phyloP scores from a whole-genome alignment of 305 asterid genomes.

The Petunia hybrid region DNA sequence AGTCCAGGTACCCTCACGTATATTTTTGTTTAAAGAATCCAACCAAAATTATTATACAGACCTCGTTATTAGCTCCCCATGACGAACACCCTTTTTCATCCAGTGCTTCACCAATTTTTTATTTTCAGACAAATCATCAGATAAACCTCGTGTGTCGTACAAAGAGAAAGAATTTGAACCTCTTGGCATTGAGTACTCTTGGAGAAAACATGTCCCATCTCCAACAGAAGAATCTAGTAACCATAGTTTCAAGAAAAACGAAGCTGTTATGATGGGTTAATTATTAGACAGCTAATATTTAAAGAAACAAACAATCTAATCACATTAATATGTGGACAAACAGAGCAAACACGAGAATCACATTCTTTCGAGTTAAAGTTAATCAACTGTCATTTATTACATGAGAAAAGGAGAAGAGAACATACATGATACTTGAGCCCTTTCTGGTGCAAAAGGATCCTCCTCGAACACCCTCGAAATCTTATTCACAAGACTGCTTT shows the following conservation, averaged over 20 bases:
- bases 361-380: not conserved
- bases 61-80: conserved; percentile 72
- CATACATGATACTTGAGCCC: conserved; percentile 87
- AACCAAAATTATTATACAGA: conserved; percentile 31
- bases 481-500: conserved; percentile 83
- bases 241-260: conserved; percentile 23
- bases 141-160: conserved; percentile 73
- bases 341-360: conserved; percentile 15
- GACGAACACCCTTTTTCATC: conserved; percentile 74
- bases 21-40: not conserved
- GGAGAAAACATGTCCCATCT: conserved; percentile 73
- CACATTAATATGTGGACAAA: not conserved
- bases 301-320: not conserved
- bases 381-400: conserved; percentile 10
- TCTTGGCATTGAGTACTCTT: conserved; percentile 69
- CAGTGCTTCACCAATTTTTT: conserved; percentile 51
- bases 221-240: conserved; percentile 43
- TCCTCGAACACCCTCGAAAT: conserved; percentile 63
- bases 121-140: conserved; percentile 56
- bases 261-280: conserved; percentile 16
- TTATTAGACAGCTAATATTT: not conserved
- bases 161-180: conserved; percentile 64
- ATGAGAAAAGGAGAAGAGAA: conserved; percentile 28
- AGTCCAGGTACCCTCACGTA: not conserved
- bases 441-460: conserved; percentile 50